Evolutionary conservation across 805 yeast species (phyloP), one percentile per base, ranked within the genome.

Genomic region (Priceomyces carsonii): DNA sequence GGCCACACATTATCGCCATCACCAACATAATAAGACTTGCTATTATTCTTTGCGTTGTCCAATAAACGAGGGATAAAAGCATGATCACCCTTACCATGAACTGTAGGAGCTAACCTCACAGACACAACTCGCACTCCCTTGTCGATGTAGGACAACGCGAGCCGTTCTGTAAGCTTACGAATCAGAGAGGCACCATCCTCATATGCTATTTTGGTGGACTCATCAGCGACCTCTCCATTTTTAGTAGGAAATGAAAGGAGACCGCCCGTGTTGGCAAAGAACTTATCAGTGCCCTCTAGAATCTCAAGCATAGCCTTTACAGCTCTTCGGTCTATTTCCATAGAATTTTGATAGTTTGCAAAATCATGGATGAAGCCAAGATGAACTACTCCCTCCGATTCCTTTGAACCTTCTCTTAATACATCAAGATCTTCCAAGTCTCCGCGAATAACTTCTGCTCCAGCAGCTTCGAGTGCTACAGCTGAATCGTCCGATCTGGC

Each of bases 331-430:
- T 65, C 70, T 27, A 47, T 29, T 16, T 37, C 36, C 23, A 42
- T 34, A 17, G 50, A 25, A n/a, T 47, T 30, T 2, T 29, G 44
- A 23, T 38, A 45, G 8, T 53, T 42, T 3, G 38, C 14, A 33
- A 55, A 60, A 32, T 63, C 63, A 38, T 60, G 63, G 18, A 49
- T 41, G 40, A 57, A 66, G 1, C 59, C 74, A 26, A 62, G 38
- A 35, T 66, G 72, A n/a, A 64, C 31, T 9, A 61, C 59, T 6
- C 58, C 72, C 35, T 69, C 74, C 6, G 57, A 34, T 29, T 47
- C 49, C 6, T 35, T 17, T 8, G 64, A 58, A 4, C 47, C 59
- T 28, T 53, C 40, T 15, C 36, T 46, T 9, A 69, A 45, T 2
- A 46, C 24, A 0, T 62, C 66, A 2, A 51, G 19, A 26, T 55